A percentile compares a stretch with the other conserved stretches of the same genome.
phyloP scores from a whole-genome alignment of 2,329 filamentous ascomycete species.

The Pseudodiploospora longispora region DNA sequence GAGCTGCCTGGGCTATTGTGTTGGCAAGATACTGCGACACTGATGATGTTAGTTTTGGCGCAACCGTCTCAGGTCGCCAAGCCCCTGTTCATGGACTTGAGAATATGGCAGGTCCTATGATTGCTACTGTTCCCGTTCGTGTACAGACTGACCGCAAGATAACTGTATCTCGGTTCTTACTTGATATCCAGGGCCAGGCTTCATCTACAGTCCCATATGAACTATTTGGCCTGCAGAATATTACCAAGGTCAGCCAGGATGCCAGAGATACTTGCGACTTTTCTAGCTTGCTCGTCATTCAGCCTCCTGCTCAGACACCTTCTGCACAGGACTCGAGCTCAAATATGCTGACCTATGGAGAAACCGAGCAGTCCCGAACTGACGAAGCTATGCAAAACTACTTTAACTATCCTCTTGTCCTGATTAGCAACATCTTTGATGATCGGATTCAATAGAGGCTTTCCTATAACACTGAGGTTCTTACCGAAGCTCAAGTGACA shows the following conservation, averaged over 20 bases:
- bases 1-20: constrained; percentile 21
- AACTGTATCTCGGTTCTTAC: constrained; percentile 31
- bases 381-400: constrained; percentile 5
- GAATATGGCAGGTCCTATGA: constrained; percentile 16
- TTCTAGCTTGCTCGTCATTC: constrained; percentile 9
- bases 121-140: constrained; percentile 18
- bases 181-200: constrained; percentile 15
- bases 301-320: constrained; percentile 4
- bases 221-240: constrained; percentile 11
- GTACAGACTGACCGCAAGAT: constrained; percentile 17
- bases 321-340: neutral
- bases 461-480: constrained; percentile 1
- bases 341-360: constrained; percentile 1
- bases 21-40: constrained; percentile 27
- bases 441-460: constrained; percentile 2
- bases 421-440: constrained; percentile 3
- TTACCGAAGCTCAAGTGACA: neutral
- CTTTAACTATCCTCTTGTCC: constrained; percentile 6
- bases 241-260: constrained; percentile 11
- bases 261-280: constrained; percentile 11
- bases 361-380: neutral
- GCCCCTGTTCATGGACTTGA: constrained; percentile 15
- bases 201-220: constrained; percentile 8
- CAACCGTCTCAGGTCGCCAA: constrained; percentile 15
- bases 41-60: constrained; percentile 20